phyloP scores from a whole-genome alignment of 192 early-diverging fungal genomes.

The Hyaloraphidium curvatum region DNA sequence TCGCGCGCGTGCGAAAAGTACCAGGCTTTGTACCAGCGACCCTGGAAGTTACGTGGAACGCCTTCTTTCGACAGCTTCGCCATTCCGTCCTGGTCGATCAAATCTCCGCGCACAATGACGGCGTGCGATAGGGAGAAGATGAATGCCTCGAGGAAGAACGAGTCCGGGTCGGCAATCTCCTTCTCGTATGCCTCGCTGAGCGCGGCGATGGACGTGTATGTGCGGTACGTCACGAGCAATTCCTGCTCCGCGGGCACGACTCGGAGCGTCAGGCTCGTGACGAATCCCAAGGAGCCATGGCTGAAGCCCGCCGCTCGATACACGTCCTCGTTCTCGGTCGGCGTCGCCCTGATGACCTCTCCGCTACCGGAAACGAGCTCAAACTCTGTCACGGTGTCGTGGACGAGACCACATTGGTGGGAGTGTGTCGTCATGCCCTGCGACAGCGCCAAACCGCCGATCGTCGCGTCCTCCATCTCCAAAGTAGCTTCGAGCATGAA shows the following conservation, averaged over 20 bases:
- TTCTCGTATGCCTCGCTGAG: neutral
- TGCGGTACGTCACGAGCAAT: neutral
- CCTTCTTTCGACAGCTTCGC: neutral
- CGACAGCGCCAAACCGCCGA: neutral
- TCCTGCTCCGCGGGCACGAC: neutral
- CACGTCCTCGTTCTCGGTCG: neutral
- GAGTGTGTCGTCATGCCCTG: neutral
- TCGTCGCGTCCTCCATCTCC: neutral
- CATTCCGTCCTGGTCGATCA: neutral
- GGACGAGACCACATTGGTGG: neutral
- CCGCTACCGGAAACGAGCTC: neutral
- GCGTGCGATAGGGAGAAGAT: neutral
- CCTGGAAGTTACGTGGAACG: neutral
- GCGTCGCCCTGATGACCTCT: neutral
- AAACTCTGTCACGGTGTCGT: neutral
- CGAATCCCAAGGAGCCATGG: neutral
- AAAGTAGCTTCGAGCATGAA: neutral
- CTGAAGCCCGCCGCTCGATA: neutral
- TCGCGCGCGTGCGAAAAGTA: neutral
- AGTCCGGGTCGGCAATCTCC: neutral
- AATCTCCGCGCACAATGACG: neutral
- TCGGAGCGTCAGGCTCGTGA: neutral
- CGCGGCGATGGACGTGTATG: neutral
- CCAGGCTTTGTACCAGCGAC: neutral
- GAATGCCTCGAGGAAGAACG: neutral